Evolutionary conservation across 1,139 yeast genomes (phyloP), one percentile per base, ranked within the genome.

Genomic region (Trichomonascaceae sp.): DNA sequence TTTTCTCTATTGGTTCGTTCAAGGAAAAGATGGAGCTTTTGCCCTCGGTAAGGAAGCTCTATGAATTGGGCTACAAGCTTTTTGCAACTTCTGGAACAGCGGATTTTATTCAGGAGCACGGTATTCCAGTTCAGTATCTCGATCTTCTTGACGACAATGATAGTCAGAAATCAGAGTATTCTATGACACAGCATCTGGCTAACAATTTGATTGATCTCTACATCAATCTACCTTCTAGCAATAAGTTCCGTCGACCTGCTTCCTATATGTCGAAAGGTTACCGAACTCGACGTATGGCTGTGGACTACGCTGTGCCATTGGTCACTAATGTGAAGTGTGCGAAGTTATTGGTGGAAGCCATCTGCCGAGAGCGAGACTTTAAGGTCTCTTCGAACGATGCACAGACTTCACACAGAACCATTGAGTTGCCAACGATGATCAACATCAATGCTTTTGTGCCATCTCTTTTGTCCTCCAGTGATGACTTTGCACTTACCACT

Each of bases 71-170:
- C 55, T 95, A 78, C 80, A 85, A 85, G 68, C 77, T 95, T 66
- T 95, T 91, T 74, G 99, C 98, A 47, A 95, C 99, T 63, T 90
- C 99, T 44, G 99, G 99, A 77, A 95, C 99, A 63, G 96, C 98
- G 62, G 99, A 95, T 75, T 95, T 93, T 76, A 84, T 93, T 66
- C 90, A 89, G 71, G 99, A 93, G 72, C 96, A 93, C 70, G 86
- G 84, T 53, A 79, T 95, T 61, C 96, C 97, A 53, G 97, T 95
- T 58, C 95, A 90, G 73, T 95, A 89, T 74, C 82, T 95, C 71
- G 99, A 93, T 75, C 88, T 90, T 50, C 77, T 93, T 72, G 79
- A 81, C 65, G 71, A 68, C 32, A 74, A 70, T 45, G 90, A 85
- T 63, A 84, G 82, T 55, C 95, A 88, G 71, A 89, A 90, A 73